Base-by-base conservation (phyloP, 345 rosid species). In the Eucalyptus camaldulensis region DNA sequence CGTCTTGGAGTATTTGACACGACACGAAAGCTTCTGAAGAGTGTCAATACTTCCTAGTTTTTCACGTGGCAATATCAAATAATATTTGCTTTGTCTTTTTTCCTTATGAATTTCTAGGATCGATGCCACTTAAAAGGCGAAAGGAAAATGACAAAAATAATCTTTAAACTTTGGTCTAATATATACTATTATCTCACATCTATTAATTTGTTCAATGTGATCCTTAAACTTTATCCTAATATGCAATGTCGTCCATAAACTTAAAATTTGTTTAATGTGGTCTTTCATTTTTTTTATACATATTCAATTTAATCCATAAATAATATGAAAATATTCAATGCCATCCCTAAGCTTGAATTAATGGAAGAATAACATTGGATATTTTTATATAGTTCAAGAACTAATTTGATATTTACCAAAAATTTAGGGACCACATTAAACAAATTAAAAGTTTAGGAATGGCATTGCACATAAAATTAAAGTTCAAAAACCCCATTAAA, bases 341-440 rank as follows among this genome's bases (percentile, higher is more conserved):
- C 43, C 43, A 40, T 4, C 62, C 6, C 62, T 56, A 22, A 56
- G 27, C 0, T 56, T 56, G 62, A 56, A 56, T 56, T 56, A 24
- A 24, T 24, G 13, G 12, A 56, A 56, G 11, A 6, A 56, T 56
- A 24, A 56, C 13, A 10, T 56, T 56, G 3, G 29, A 56, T 22
- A 56, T 1, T 56, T 56, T 56, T 24, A 56, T 56, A 2, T 56
- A 56, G 29, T 56, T 56, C 1, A 22, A 24, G 27, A 24, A 56
- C 27, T 56, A 24, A 13, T 22, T 56, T 24, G 13, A 0, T 4
- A 56, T 56, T 9, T 56, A 56, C 13, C 0, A 56, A 9, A 24
- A 56, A 9, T 1, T 22, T 22, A 22, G 12, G 12, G 1, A 56
- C 0, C 1, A 0, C 6, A 22, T 56, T 8, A 24, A 56, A 56